Base-by-base conservation (phyloP, 768 basidiomycete species). In the Mycena floridula region DNA sequence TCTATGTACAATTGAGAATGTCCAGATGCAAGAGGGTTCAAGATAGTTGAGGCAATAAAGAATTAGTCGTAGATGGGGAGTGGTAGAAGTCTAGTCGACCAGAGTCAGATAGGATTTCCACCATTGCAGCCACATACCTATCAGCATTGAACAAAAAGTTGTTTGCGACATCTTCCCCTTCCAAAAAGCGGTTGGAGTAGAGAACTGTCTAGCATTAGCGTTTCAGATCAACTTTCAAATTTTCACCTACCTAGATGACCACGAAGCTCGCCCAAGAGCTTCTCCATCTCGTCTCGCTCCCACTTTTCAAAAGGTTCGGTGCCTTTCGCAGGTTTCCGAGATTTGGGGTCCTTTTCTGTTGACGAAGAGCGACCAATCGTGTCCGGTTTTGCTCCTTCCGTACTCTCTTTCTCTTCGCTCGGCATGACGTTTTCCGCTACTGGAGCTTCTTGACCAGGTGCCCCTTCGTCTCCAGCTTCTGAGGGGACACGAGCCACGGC, bases 81-180 rank as follows among this genome's bases (percentile, higher is more conserved):
- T 83, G 45, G 16, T 43, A 25, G 25, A 36, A 37, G 24, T 12
- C 23, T 37, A 15, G 40, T 38, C 25, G 25, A 37, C 13, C 28
- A 25, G 20, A 16, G 35, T 54, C n/a, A 60, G 36, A 18, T 44
- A n/a, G 13, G 37, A 13, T 45, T 5, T 20, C 23, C 12, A 27
- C 13, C 2, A 23, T 30, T 16, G 38, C 7, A 21, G 37, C 9
- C 8, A 59, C 73, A 47, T 50, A 84, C 86, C 76, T 74, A 57
- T 95, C 93, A 23, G 89, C 79, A 56, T 88, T 89, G 66, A 95
- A 95, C 48, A 96, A 65, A 69, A 96, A 95, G 60, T 98, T 97
- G 52, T 94, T 85, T 5, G 86, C 83, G 1, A 80, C 72, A 58
- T 95, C 91, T 64, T 97, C 94, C n/a, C 80, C 87, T 62, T 97